A percentile compares a stretch with the other conserved stretches of the same genome.
phyloP scores from a whole-genome alignment of 192 early-diverging fungal species.

The Entomortierella parvispora region DNA sequence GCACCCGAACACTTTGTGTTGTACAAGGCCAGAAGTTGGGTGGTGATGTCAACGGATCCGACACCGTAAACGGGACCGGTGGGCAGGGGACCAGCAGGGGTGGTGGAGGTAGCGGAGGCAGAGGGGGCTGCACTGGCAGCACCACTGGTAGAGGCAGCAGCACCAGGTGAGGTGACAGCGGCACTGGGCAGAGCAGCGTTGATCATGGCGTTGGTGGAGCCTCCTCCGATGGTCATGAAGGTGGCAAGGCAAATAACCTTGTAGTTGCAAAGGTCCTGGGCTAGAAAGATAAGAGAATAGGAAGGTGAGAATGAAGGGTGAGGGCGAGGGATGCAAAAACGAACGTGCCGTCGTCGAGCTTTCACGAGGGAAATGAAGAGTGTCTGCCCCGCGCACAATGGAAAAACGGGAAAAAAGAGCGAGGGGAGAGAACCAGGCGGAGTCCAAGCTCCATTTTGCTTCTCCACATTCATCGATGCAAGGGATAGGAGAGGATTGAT shows the following conservation, averaged over 20 bases:
- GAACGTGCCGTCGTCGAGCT: neutral
- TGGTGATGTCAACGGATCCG: constrained; percentile 23
- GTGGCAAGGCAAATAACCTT: constrained; percentile 35
- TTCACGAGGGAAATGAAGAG: too few relatives aligned
- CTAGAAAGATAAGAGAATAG: constrained; percentile 9
- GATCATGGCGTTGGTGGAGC: neutral
- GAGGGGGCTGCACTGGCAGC: neutral
- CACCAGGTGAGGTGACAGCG: neutral
- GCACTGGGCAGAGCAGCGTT: constrained; percentile 1
- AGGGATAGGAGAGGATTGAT: too few relatives aligned
- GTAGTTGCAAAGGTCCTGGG: constrained; percentile 21
- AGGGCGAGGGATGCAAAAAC: neutral
- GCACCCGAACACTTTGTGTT: constrained; percentile 32
- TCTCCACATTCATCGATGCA: too few relatives aligned
- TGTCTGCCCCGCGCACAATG: too few relatives aligned
- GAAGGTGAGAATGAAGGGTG: neutral
- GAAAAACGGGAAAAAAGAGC: neutral
- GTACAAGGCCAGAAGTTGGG: constrained; percentile 25
- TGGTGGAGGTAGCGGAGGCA: neutral
- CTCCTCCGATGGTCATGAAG: constrained; percentile 6
- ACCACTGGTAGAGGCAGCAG: too few relatives aligned
- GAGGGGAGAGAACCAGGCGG: neutral
- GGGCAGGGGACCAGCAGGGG: neutral
- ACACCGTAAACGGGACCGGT: constrained; percentile 3
- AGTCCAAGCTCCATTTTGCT: neutral